phyloP scores from a whole-genome alignment of 2,329 filamentous ascomycete genomes.

The Trichoderma sp. region DNA sequence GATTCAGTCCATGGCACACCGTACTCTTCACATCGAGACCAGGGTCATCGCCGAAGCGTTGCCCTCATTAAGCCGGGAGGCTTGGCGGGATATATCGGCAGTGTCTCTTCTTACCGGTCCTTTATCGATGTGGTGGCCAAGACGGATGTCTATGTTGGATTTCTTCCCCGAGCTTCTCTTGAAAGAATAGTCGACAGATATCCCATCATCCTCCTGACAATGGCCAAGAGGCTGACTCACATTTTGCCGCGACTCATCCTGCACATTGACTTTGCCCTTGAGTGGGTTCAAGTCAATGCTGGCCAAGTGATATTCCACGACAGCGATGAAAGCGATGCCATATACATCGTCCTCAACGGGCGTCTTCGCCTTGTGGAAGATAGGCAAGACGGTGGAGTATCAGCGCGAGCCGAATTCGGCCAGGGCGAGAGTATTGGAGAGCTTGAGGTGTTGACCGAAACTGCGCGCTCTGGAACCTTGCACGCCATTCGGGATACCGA shows the following conservation, averaged over 20 bases:
- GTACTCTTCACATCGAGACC: conserved; percentile 34
- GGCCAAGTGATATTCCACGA: conserved; percentile 94
- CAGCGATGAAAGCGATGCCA: conserved; percentile 93
- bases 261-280: conserved; percentile 96
- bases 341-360: conserved; percentile 96
- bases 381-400: conserved; percentile 74
- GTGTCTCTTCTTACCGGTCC: conserved; percentile 89
- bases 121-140: conserved; percentile 97
- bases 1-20: neutral
- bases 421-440: conserved; percentile 98
- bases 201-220: conserved; percentile 86
- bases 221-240: conserved; percentile 91
- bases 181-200: conserved; percentile 92
- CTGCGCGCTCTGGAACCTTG: conserved; percentile 80
- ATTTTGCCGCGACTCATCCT: conserved; percentile 85
- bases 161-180: conserved; percentile 78
- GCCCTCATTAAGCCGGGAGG: conserved; percentile 93
- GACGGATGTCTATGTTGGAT: conserved; percentile 97
- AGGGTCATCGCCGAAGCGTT: conserved; percentile 62
- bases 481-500: conserved; percentile 97
- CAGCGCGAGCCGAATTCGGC: conserved; percentile 86
- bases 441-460: conserved; percentile 94
- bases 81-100: conserved; percentile 89
- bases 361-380: conserved; percentile 83
- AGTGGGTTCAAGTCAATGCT: conserved; percentile 96